Percentiles rank a stretch among this genome's conserved stretches.
These are phyloP conservation scores for Peniophora sp. DNA, from an alignment of 1,284 basidiomycete genomes.

Conservation along the genomic window DNA sequence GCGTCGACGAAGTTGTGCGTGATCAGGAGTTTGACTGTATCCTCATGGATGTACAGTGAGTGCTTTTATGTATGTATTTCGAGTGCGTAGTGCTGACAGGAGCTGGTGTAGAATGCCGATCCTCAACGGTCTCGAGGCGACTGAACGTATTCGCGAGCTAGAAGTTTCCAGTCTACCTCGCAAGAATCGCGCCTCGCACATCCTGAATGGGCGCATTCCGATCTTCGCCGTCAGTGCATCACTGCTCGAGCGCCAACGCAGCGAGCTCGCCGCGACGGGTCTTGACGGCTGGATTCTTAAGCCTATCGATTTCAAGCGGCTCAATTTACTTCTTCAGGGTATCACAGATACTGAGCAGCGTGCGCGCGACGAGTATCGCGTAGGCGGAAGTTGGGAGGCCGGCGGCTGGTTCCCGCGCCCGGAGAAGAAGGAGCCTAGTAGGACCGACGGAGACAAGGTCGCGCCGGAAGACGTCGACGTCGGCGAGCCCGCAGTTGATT, in stretches of 20 bases:
- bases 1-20: constrained; percentile 49
- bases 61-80: constrained; percentile 7
- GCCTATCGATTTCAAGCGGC: constrained; percentile 73
- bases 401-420: constrained; percentile 55
- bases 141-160: constrained; percentile 57
- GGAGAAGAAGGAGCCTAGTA: constrained; percentile 2
- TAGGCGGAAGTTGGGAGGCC: constrained; percentile 59
- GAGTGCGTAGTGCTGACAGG: background rate
- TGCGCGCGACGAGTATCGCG: constrained; percentile 46
- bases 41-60: constrained; percentile 82
- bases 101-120: constrained; percentile 64
- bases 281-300: constrained; percentile 88
- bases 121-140: constrained; percentile 71
- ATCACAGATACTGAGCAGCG: constrained; percentile 49
- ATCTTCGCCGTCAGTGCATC: constrained; percentile 84
- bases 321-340: constrained; percentile 53
- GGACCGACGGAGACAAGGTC: background rate
- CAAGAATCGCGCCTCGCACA: constrained; percentile 31
- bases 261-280: constrained; percentile 50
- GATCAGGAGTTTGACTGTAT: constrained; percentile 70
- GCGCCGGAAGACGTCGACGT: background rate
- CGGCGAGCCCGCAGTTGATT: background rate
- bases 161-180: constrained; percentile 25
- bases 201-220: constrained; percentile 66
- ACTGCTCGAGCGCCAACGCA: constrained; percentile 54